Evolutionary conservation across 2,329 filamentous ascomycete species (phyloP).

Genomic region (Botrytis porri): DNA sequence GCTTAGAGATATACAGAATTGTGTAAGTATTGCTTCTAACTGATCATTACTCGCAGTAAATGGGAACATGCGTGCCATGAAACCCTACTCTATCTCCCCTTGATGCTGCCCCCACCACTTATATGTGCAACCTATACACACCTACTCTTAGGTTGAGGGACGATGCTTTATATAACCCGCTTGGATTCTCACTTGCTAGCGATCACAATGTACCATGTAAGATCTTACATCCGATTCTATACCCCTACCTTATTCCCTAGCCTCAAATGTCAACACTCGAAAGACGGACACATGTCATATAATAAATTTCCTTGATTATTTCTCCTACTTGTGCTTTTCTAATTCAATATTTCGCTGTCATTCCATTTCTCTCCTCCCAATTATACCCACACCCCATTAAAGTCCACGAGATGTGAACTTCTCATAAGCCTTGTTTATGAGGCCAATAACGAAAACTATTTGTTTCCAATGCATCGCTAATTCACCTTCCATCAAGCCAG

Average conservation of each 20-base stretch:
- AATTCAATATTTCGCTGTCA: background rate
- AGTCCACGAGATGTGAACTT: background rate
- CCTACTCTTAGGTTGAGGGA: background rate
- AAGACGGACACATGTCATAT: background rate
- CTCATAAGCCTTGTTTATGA: background rate
- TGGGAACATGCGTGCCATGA: too few species aligned
- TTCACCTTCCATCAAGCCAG: background rate
- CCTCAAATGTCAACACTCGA: background rate
- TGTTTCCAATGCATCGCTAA: background rate
- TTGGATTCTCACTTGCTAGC: background rate
- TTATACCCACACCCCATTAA: background rate
- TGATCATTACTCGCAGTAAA: too few species aligned
- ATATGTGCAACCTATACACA: background rate
- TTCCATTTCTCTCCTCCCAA: background rate
- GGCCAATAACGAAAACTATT: background rate
- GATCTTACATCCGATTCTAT: background rate
- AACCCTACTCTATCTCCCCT: too few species aligned
- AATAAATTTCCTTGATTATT: conserved; percentile 5
- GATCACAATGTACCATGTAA: background rate
- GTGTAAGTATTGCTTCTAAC: too few species aligned
- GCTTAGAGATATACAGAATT: too few species aligned
- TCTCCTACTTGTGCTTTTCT: conserved; percentile 5
- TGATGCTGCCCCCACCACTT: too few species aligned
- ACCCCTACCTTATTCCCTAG: background rate
- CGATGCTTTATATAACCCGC: background rate